A percentile compares a stretch with the other conserved stretches of the same genome.
These are phyloP conservation scores for Coniochaeta ligniaria DNA, from an alignment of 2,329 filamentous ascomycete genomes.

Conservation along the genomic window DNA sequence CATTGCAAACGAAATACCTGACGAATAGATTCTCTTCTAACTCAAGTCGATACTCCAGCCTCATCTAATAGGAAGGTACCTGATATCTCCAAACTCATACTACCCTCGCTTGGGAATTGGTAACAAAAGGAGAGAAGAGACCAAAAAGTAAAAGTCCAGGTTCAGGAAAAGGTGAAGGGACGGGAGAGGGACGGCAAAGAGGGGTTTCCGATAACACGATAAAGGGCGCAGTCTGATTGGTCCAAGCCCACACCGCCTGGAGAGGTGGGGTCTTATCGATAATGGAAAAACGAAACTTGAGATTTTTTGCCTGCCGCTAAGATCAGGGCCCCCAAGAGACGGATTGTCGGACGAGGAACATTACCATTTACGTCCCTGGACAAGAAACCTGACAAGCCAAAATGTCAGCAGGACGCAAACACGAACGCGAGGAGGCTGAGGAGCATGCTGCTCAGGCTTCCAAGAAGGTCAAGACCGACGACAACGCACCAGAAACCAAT, in stretches of 20 bases:
- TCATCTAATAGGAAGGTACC: too few species aligned
- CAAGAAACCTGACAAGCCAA: not conserved
- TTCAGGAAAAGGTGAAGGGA: too few species aligned
- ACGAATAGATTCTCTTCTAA: too few species aligned
- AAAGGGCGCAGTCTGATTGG: not conserved
- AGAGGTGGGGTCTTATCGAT: not conserved
- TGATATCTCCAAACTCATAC: too few species aligned
- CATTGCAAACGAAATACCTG: too few species aligned
- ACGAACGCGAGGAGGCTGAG: slow-evolving; percentile 15
- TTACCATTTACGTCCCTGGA: not conserved
- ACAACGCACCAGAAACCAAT: slow-evolving; percentile 13
- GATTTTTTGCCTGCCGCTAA: not conserved
- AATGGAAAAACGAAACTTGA: not conserved
- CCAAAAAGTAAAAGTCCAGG: too few species aligned
- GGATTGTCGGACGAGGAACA: not conserved
- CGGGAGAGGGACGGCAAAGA: too few species aligned
- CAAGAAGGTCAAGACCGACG: slow-evolving; percentile 16
- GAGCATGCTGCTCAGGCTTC: slow-evolving; percentile 10
- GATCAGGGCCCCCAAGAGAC: not conserved
- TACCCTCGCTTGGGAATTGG: too few species aligned
- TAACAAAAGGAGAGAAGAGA: too few species aligned
- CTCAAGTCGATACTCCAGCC: too few species aligned
- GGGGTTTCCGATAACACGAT: too few species aligned
- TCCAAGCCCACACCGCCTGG: not conserved
- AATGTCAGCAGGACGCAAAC: slow-evolving; percentile 18